Base-by-base conservation (phyloP, 2,329 filamentous ascomycete species). In the Xylariaceae sp. region DNA sequence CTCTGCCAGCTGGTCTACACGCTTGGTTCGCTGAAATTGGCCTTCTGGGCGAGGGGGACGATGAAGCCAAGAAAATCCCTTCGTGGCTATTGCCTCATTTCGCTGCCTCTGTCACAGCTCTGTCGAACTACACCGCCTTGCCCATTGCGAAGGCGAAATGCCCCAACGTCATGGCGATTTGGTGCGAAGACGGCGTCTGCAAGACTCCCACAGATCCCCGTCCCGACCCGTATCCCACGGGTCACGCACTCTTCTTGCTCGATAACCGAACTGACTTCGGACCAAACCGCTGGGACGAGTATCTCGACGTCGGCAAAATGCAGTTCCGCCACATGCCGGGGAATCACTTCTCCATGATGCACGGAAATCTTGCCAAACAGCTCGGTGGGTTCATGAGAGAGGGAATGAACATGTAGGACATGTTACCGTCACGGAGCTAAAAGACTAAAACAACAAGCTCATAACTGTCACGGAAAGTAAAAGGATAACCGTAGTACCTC, bases 311-410 rank as follows among this genome's bases (percentile, higher is more conserved):
- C 48, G 71, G 78, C 51, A 86, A 83, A 70, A 84, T 88, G 72
- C 74, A 75, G 47, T 85, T 80, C 60, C 78, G 77, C 52, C 82
- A 86, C 64, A 86, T 88, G 82, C 81, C 80, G 12, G 86, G 85
- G 2, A 87, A 89, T 65, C 86, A 89, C 71, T 89, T 89, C 72
- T 83, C 79, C 26, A 89, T 89, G 85, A 88, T 89, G 84, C 83
- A 86, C 68, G 83, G 82, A 58, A 67, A 75, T 3, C 51, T 71
- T 2, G 68, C 68, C 9, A 67, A 68, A 56, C 60, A 65, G 35
- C 59, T 70, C 3, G 68, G 67, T 7, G 54, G 53, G 7, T 70
- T 70, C 53, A 56, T 70, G 60, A 67, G 65, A 47, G 64, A 69
- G 29, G 67, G 65, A 4, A 67, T 70, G 11, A 57, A 65, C 51